Evolutionary conservation across 345 rosid species (phyloP), one percentile per base, ranked within the genome.

Genomic region (Reutealis trisperma): DNA sequence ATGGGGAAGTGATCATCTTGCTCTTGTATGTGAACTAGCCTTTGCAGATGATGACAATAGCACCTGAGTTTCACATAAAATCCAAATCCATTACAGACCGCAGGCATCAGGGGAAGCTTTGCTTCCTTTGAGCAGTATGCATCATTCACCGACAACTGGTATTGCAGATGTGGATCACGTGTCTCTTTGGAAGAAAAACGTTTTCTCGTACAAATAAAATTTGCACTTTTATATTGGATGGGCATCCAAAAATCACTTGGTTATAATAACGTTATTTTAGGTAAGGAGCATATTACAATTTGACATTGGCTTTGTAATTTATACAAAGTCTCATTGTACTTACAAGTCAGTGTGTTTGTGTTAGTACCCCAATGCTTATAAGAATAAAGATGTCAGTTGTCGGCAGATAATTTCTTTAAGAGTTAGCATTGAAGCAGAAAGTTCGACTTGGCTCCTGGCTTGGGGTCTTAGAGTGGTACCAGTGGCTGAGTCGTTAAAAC

Each of bases 1-100:
- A 75, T 96, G 93, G 92, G 97, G 98, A 77, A 96, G 98, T 27
- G 97, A 96, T 82, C 99, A 96, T 85, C 99, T 96, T 63, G 97
- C 99, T 58, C 89, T 95, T 62, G 98, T 85, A 52, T 93, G 97
- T 49, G 99, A 93, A 79, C 85, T 96, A 74, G 96, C 91, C 63
- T 92, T 92, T 77, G 77, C 80, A 44, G 87, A 84, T 49, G 81
- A 80, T 47, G 70, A 57, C 42, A 66, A 59, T 32, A 19, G 12
- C 15, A 49, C 45, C 44, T 79, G 75, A 84, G 30, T 57, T n/a
- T 34, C 37, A 44, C n/a, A 30, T 1, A 9, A 57, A 42, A 25
- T 69, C 13, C 16, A 27, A 57, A 6, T 58, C 44, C 57, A 7
- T 6, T 10, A 2, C 2, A 30, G 71, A 54, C 25, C 19, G 2